Evolutionary conservation across 768 basidiomycete genomes (phyloP).

Genomic region (Neoboletus brunneissimus): DNA sequence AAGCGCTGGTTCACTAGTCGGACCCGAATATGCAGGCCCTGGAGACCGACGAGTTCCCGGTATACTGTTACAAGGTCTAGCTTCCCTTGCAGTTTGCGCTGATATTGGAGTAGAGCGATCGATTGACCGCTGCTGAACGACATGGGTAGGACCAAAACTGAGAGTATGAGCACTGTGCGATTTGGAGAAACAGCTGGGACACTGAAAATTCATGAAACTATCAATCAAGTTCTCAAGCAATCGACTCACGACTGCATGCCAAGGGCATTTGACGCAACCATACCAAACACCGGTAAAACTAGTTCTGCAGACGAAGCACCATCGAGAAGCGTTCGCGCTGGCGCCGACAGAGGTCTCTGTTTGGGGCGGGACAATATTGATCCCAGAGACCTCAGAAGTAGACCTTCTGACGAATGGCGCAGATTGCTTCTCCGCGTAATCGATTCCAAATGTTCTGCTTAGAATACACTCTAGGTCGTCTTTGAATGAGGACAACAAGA

Average conservation of each 20-base stretch:
- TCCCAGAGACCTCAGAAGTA: not conserved
- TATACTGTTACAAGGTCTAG: not conserved
- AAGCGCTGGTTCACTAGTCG: not conserved
- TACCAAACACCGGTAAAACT: conserved; percentile 28
- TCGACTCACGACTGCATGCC: conserved; percentile 30
- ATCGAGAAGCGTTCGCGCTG: not conserved
- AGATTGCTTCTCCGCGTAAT: not conserved
- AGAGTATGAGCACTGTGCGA: conserved; percentile 27
- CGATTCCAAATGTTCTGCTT: conserved; percentile 33
- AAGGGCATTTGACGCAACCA: conserved; percentile 32
- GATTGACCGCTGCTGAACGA: conserved; percentile 21
- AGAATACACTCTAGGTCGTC: conserved; percentile 50
- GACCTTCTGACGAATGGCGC: not conserved
- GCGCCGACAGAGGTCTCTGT: not conserved
- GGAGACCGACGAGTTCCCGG: not conserved
- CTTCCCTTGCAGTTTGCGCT: not conserved
- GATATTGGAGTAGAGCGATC: not conserved
- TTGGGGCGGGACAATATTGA: not conserved
- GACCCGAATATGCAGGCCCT: not conserved
- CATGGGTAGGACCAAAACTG: conserved; percentile 32
- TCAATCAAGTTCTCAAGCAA: not conserved
- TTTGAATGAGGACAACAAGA: conserved; percentile 51
- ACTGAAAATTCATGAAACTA: conserved; percentile 20
- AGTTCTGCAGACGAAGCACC: conserved; percentile 33
- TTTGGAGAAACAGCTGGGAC: conserved; percentile 28